phyloP scores from a whole-genome alignment of 352 stramenopile species.

The Phytophthora niederhauseri region DNA sequence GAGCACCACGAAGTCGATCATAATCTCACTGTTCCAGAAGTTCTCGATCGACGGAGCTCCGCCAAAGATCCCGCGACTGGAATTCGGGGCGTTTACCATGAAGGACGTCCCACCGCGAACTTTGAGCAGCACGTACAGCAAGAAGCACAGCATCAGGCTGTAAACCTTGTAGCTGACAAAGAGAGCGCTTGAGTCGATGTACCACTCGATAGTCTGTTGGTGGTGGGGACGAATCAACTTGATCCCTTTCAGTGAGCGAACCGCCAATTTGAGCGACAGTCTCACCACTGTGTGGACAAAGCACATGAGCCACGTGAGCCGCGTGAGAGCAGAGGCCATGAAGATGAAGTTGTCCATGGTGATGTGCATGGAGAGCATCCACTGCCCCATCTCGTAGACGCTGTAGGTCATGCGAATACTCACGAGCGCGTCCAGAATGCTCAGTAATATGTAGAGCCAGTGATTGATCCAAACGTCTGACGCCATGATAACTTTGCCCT shows the following conservation, averaged over 20 bases:
- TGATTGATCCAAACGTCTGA: constrained; percentile 77
- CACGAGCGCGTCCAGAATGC: constrained; percentile 53
- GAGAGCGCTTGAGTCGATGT: constrained; percentile 48
- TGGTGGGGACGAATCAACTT: constrained; percentile 35
- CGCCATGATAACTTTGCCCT: constrained; percentile 54
- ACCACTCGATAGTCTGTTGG: constrained; percentile 52
- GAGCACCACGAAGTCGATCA: constrained; percentile 54
- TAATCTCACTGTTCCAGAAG: constrained; percentile 65
- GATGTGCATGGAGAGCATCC: constrained; percentile 57
- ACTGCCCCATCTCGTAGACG: constrained; percentile 53
- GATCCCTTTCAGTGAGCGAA: constrained; percentile 38
- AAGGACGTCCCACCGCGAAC: constrained; percentile 45
- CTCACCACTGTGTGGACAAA: constrained; percentile 46
- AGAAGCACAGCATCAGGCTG: constrained; percentile 51
- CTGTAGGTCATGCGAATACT: constrained; percentile 56
- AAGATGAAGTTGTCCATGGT: constrained; percentile 67
- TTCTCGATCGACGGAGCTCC: constrained; percentile 38
- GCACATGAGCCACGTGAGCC: constrained; percentile 70
- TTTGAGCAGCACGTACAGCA: constrained; percentile 48
- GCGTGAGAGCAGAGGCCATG: constrained; percentile 49
- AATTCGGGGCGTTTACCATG: constrained; percentile 40
- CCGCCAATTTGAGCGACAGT: constrained; percentile 34
- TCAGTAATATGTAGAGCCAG: constrained; percentile 68
- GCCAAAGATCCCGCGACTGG: constrained; percentile 47
- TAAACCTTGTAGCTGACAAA: constrained; percentile 73